phyloP scores from a whole-genome alignment of 805 yeast species.

The Yamadazyma sp. region DNA sequence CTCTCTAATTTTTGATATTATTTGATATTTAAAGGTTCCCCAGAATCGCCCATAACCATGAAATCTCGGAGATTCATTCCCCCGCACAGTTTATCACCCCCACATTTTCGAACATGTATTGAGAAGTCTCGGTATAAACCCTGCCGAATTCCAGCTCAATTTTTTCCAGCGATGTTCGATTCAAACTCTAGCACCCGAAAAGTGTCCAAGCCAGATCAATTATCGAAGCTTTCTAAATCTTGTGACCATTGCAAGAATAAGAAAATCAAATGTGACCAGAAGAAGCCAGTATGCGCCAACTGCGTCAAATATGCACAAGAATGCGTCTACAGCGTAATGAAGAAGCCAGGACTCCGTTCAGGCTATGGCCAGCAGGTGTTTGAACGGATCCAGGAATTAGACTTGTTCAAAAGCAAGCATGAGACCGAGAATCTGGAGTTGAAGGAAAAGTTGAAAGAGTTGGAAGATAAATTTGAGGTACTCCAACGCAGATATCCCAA shows the following conservation, averaged over 20 bases:
- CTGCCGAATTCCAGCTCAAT: not conserved
- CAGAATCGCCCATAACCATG: not conserved
- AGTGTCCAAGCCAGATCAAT: slow-evolving; percentile 2
- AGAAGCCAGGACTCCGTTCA: slow-evolving; percentile 19
- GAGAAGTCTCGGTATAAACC: slow-evolving; percentile 2
- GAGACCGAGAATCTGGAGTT: slow-evolving; percentile 12
- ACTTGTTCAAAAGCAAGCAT: slow-evolving; percentile 6
- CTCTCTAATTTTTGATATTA: no score
- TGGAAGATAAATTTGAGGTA: slow-evolving; percentile 13
- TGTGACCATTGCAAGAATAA: slow-evolving; percentile 19
- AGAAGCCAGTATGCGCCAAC: slow-evolving; percentile 16
- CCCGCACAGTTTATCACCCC: not conserved
- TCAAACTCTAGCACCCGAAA: not conserved
- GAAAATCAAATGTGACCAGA: slow-evolving; percentile 19
- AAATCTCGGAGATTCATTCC: slow-evolving; percentile 1
- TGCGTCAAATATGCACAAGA: slow-evolving; percentile 14
- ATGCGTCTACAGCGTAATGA: slow-evolving; percentile 19
- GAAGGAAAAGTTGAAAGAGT: slow-evolving; percentile 8
- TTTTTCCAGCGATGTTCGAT: not conserved
- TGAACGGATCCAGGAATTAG: slow-evolving; percentile 14
- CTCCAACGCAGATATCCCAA: slow-evolving; percentile 7
- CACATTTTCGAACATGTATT: not conserved
- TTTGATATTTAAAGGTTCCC: not conserved
- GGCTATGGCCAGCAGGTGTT: slow-evolving; percentile 21
- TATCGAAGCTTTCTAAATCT: slow-evolving; percentile 16